A percentile compares a stretch with the other conserved stretches of the same genome.
These are phyloP conservation scores for Cyclotella baltica DNA, from an alignment of 108 stramenopile species.

Conservation along the genomic window DNA sequence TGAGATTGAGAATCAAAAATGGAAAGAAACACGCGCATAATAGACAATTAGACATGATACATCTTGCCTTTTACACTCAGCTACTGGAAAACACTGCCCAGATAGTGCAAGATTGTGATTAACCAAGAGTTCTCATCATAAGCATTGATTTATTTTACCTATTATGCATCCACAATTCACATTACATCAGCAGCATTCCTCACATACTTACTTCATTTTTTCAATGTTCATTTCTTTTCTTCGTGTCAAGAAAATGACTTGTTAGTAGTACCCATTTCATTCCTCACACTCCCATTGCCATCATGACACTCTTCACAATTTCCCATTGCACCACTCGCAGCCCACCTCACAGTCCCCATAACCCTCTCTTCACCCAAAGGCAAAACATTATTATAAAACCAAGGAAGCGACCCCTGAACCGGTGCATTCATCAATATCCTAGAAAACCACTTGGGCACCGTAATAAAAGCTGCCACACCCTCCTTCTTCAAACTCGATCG, in stretches of 20 bases:
- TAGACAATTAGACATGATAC: too few relatives aligned
- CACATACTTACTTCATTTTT: too few relatives aligned
- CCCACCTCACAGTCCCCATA: conserved; percentile 36
- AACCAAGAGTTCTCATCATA: too few relatives aligned
- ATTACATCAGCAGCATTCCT: too few relatives aligned
- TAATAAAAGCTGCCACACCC: conserved; percentile 77
- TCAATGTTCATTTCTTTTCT: not conserved
- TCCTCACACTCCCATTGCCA: not conserved
- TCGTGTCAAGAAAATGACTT: not conserved
- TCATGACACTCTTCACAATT: not conserved
- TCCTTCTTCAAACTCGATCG: conserved; percentile 55
- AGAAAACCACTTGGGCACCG: conserved; percentile 73
- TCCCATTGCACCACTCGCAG: not conserved
- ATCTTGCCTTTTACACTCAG: too few relatives aligned
- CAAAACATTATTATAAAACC: conserved; percentile 85
- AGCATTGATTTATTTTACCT: too few relatives aligned
- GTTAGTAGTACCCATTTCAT: not conserved
- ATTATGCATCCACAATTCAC: too few relatives aligned
- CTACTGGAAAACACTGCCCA: too few relatives aligned
- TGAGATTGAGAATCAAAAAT: too few relatives aligned
- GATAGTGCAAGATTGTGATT: too few relatives aligned
- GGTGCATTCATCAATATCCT: conserved; percentile 87
- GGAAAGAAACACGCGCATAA: too few relatives aligned
- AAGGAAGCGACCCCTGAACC: conserved; percentile 71
- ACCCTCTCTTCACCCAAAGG: conserved; percentile 71